phyloP scores from a whole-genome alignment of 179 eudicot genomes.

The Camellia oleifera region DNA sequence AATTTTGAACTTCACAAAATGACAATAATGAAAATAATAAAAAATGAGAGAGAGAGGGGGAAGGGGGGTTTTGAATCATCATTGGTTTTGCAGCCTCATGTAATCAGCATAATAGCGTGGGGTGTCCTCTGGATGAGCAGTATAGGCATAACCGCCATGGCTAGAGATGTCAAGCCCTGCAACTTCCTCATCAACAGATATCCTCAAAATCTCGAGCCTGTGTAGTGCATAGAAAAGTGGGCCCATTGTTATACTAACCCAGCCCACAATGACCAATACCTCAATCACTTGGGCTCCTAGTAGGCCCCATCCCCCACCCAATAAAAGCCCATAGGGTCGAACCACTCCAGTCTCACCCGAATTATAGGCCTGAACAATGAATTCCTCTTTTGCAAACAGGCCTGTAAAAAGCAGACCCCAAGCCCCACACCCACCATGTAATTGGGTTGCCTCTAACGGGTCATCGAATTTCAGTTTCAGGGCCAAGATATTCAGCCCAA shows the following conservation, averaged over 20 bases:
- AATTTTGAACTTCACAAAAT: neutral
- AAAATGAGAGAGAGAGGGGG: neutral
- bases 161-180: slow-evolving; percentile 76
- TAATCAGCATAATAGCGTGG: slow-evolving; percentile 39
- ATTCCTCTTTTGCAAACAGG: slow-evolving; percentile 66
- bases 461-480: slow-evolving; percentile 48
- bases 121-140: slow-evolving; percentile 40
- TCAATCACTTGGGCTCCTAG: slow-evolving; percentile 58
- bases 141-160: slow-evolving; percentile 76
- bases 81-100: slow-evolving; percentile 30
- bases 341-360: slow-evolving; percentile 38
- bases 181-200: slow-evolving; percentile 54
- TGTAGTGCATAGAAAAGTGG: slow-evolving; percentile 59
- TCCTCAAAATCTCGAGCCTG: slow-evolving; percentile 47
- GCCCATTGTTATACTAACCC: slow-evolving; percentile 80
- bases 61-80: neutral
- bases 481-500: slow-evolving; percentile 58
- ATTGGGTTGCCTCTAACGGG: slow-evolving; percentile 64
- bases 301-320: slow-evolving; percentile 73
- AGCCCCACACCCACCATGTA: slow-evolving; percentile 76
- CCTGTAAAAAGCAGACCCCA: slow-evolving; percentile 76
- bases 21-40: too few relatives aligned
- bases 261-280: slow-evolving; percentile 41
- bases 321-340: slow-evolving; percentile 55
- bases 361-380: slow-evolving; percentile 50